Percentiles rank a stretch among this genome's conserved stretches.
These are phyloP conservation scores for Sclerotinia minor DNA, from an alignment of 2,329 filamentous ascomycete genomes.

Conservation along the genomic window DNA sequence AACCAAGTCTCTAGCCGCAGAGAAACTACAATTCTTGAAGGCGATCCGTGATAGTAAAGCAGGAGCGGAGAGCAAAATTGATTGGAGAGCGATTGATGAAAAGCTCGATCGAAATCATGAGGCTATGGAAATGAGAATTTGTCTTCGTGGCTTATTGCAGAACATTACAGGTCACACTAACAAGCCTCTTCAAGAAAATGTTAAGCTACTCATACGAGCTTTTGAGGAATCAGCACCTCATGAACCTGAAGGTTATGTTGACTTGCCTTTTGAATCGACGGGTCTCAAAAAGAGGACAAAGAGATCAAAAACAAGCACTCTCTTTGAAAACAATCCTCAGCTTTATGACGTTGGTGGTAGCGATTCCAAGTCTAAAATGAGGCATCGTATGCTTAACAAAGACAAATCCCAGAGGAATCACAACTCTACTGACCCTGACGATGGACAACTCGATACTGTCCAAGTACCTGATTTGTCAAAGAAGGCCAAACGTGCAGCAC, in stretches of 20 bases:
- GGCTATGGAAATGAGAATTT: conserved; percentile 36
- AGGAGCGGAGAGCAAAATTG: conserved; percentile 49
- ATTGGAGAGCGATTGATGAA: conserved; percentile 51
- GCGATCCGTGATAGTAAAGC: conserved; percentile 48
- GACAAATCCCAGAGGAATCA: not conserved
- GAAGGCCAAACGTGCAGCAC: conserved; percentile 6
- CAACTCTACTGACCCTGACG: not conserved
- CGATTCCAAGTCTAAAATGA: conserved; percentile 18
- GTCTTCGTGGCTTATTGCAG: conserved; percentile 37
- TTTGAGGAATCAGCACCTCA: conserved; percentile 34
- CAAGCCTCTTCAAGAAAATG: conserved; percentile 38
- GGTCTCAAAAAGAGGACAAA: not conserved
- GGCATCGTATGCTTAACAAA: conserved; percentile 18
- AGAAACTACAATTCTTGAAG: conserved; percentile 49
- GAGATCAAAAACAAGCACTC: not conserved
- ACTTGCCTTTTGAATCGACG: conserved; percentile 19
- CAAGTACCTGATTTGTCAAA: conserved; percentile 5
- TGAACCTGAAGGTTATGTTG: conserved; percentile 30
- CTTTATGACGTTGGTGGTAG: conserved; percentile 7
- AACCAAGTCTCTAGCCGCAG: conserved; percentile 46
- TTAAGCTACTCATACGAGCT: conserved; percentile 34
- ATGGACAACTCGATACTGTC: not conserved
- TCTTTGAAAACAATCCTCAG: conserved; percentile 7
- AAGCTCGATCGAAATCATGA: conserved; percentile 45
- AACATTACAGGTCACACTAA: conserved; percentile 35